Evolutionary conservation across 306 rosid species (phyloP), one percentile per base, ranked within the genome.

Genomic region (Erythrophleum fordii): DNA sequence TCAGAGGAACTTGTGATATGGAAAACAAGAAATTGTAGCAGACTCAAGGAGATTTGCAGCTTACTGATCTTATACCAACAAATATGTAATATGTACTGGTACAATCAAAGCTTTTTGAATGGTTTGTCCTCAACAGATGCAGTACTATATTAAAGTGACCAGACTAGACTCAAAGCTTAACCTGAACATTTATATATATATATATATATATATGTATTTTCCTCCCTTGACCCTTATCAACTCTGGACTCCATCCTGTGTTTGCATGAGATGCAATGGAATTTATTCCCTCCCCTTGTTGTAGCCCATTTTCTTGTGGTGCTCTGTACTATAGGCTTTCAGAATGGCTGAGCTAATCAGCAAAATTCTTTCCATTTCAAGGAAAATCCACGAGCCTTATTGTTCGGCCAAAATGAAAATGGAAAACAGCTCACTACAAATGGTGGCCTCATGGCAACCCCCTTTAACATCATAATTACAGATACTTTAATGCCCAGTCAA

Each of bases 251-350:
- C 31, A 2, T 79, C 72, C 23, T 35, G 66, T 58, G 20, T 61
- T 41, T n/a, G 8, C 1, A 5, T 1, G n/a, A 44, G 45, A 56
- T 71, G 69, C 56, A 5, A 11, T 60, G 53, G 56, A 49, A 72
- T 72, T 34, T 61, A 68, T 73, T 68, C 35, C 29, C 41, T 65
- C 11, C 45, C 58, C 34, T 1, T 25, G 31, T 48, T 39, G 13
- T 52, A 37, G 39, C 39, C 69, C 42, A 39, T 56, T 39, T 74
- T 16, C 26, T 14, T 52, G n/a, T 34, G 56, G 73, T 77, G 73
- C 48, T 34, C 17, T 14, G 73, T n/a, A 31, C 80, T 77, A 11
- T 6, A 52, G 25, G 59, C 22, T 65, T 49, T 48, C 26, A 12
- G 25, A 22, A 46, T n/a, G 35, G n/a, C 51, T 42, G 2, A 45